These are phyloP conservation scores for Exophiala viscosa DNA, from an alignment of 2,329 filamentous ascomycete species.

Conservation along the genomic window DNA sequence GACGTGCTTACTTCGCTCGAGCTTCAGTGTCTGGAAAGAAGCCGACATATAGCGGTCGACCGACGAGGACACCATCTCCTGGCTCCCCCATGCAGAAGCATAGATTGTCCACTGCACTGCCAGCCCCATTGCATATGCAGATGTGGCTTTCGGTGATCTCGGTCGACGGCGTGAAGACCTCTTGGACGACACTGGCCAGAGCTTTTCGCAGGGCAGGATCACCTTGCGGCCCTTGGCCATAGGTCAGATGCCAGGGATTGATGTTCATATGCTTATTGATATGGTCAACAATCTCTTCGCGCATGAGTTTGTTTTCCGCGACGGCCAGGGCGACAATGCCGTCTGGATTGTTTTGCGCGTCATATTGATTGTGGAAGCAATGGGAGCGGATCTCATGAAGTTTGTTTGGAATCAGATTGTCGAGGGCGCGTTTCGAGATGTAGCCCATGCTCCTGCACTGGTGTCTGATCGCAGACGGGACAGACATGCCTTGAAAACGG, in stretches of 20 bases:
- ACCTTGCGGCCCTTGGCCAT: slow-evolving; percentile 36
- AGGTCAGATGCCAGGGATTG: slow-evolving; percentile 32
- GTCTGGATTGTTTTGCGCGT: slow-evolving; percentile 13
- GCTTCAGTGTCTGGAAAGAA: slow-evolving; percentile 50
- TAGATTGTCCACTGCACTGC: slow-evolving; percentile 39
- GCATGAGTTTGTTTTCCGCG: slow-evolving; percentile 26
- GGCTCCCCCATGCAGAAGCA: slow-evolving; percentile 42
- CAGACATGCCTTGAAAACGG: background rate
- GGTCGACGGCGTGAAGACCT: slow-evolving; percentile 31
- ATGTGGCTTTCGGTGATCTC: slow-evolving; percentile 31
- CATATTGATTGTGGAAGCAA: slow-evolving; percentile 24
- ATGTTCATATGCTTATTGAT: slow-evolving; percentile 20
- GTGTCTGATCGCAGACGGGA: background rate
- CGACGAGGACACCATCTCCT: slow-evolving; percentile 47
- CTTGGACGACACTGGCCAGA: slow-evolving; percentile 33
- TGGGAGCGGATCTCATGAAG: slow-evolving; percentile 19
- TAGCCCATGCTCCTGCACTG: background rate
- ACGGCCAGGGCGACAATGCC: slow-evolving; percentile 23
- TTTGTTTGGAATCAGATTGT: slow-evolving; percentile 13
- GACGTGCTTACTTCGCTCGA: slow-evolving; percentile 32
- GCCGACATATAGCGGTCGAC: slow-evolving; percentile 46
- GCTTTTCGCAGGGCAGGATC: slow-evolving; percentile 29
- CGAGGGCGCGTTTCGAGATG: slow-evolving; percentile 15
- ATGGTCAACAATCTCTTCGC: slow-evolving; percentile 18
- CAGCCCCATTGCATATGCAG: slow-evolving; percentile 31